Evolutionary conservation across 768 basidiomycete genomes (phyloP).

Genomic region (Glaciozyma martinii): DNA sequence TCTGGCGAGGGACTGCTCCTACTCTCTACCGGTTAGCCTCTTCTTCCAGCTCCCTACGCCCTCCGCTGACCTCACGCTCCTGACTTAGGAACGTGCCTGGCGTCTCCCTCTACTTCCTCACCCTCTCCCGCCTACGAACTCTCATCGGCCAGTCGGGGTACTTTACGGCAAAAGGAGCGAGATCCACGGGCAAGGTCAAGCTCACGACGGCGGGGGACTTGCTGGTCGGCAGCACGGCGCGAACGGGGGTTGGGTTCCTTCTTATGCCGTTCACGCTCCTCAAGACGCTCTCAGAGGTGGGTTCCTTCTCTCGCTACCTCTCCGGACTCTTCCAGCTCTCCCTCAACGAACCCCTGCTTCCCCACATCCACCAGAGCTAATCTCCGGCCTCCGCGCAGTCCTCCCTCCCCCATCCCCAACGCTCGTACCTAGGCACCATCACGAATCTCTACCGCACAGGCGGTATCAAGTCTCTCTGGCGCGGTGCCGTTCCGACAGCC

Average conservation of each 20-base stretch:
- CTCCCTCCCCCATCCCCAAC: background rate
- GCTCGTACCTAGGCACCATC: conserved; percentile 29
- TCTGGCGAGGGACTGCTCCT: conserved; percentile 29
- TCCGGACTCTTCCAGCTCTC: background rate
- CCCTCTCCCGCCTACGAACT: conserved; percentile 39
- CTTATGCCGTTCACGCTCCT: conserved; percentile 43
- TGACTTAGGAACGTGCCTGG: conserved; percentile 43
- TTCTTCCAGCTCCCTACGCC: too few species aligned
- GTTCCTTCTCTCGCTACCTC: conserved; percentile 4
- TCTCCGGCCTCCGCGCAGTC: background rate
- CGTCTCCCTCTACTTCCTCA: conserved; percentile 44
- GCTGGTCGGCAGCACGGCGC: conserved; percentile 41
- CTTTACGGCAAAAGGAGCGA: conserved; percentile 31
- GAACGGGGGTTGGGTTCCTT: conserved; percentile 42
- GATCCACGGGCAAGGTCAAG: conserved; percentile 35
- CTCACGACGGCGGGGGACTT: conserved; percentile 40
- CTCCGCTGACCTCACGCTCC: background rate
- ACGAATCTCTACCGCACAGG: conserved; percentile 36
- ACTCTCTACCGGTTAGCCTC: conserved; percentile 27
- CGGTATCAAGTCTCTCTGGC: conserved; percentile 40
- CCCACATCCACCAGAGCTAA: background rate
- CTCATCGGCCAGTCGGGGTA: conserved; percentile 36
- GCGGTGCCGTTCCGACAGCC: conserved; percentile 43
- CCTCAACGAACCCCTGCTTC: conserved; percentile 1
- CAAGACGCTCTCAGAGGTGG: conserved; percentile 43